phyloP scores from a whole-genome alignment of 139 green algal species.

The Closterium sp. region DNA sequence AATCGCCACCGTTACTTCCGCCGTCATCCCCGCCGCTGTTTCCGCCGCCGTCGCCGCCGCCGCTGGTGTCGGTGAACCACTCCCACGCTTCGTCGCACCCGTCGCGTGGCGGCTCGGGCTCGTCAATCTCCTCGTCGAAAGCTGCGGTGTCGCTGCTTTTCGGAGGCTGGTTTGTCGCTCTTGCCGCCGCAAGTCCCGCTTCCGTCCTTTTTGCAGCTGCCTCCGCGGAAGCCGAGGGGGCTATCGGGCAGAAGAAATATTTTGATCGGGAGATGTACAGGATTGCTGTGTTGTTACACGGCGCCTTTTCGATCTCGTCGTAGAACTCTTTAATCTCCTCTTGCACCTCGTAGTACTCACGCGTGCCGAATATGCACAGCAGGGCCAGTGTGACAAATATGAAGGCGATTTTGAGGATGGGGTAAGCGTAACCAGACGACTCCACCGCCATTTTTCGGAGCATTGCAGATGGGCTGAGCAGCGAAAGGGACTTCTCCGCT shows the following conservation, averaged over 20 bases:
- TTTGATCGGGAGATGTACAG: slow-evolving; percentile 1
- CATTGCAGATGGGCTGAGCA: neutral
- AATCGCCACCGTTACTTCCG: neutral
- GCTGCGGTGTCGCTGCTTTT: neutral
- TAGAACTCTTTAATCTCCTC: neutral
- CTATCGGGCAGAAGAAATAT: slow-evolving; percentile 11
- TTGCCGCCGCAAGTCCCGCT: neutral
- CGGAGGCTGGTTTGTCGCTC: neutral
- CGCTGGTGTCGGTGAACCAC: neutral
- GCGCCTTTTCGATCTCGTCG: neutral
- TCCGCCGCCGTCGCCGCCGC: neutral
- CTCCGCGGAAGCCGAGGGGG: neutral
- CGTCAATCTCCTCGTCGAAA: neutral
- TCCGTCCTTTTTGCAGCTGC: neutral
- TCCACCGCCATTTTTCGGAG: neutral
- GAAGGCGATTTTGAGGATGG: neutral
- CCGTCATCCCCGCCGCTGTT: neutral
- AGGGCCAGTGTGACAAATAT: neutral
- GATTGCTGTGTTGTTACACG: neutral
- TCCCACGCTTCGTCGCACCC: neutral
- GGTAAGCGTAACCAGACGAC: neutral
- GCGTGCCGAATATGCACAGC: neutral
- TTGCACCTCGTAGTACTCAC: neutral
- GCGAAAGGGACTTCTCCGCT: neutral
- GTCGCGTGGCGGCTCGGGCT: neutral